phyloP scores from a whole-genome alignment of 208 protist species.

The Angomonas deanei region DNA sequence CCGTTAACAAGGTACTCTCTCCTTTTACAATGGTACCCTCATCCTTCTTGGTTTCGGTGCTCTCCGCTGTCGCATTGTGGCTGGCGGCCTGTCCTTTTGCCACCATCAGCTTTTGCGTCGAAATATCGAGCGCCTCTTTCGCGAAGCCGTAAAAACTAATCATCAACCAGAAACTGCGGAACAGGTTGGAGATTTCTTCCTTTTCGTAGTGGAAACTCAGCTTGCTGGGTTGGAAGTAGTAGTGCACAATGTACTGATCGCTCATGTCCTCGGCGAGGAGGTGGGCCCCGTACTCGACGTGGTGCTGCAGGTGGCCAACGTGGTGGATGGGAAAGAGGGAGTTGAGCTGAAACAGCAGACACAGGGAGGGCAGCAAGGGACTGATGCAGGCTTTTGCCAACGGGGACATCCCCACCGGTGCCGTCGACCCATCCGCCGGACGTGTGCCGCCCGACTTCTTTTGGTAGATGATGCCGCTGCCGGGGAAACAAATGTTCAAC shows the following conservation, averaged over 20 bases:
- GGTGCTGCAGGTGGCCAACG: conserved; percentile 37
- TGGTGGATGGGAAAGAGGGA: conserved; percentile 58
- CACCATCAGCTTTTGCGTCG: background rate
- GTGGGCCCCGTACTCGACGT: conserved; percentile 43
- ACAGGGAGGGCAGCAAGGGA: conserved; percentile 54
- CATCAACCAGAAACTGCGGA: conserved; percentile 80
- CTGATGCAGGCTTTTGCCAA: conserved; percentile 38
- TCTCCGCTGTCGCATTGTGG: background rate
- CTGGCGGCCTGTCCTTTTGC: background rate
- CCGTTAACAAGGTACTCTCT: conserved; percentile 16
- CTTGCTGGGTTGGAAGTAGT: conserved; percentile 43
- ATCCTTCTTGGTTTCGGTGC: background rate
- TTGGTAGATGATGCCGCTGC: conserved; percentile 70
- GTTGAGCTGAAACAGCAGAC: conserved; percentile 50
- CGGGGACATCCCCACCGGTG: conserved; percentile 22
- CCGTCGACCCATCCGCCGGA: conserved; percentile 12
- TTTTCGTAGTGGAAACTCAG: conserved; percentile 10
- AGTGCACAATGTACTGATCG: conserved; percentile 49
- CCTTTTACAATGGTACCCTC: background rate
- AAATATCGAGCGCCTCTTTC: conserved; percentile 28
- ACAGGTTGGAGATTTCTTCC: conserved; percentile 16
- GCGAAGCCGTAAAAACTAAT: conserved; percentile 74
- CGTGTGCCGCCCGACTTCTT: conserved; percentile 13
- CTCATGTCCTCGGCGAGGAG: conserved; percentile 34
- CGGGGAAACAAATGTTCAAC: conserved; percentile 73